phyloP scores from a whole-genome alignment of 2,329 filamentous ascomycete species.

The Aspergillus ochraceus region DNA sequence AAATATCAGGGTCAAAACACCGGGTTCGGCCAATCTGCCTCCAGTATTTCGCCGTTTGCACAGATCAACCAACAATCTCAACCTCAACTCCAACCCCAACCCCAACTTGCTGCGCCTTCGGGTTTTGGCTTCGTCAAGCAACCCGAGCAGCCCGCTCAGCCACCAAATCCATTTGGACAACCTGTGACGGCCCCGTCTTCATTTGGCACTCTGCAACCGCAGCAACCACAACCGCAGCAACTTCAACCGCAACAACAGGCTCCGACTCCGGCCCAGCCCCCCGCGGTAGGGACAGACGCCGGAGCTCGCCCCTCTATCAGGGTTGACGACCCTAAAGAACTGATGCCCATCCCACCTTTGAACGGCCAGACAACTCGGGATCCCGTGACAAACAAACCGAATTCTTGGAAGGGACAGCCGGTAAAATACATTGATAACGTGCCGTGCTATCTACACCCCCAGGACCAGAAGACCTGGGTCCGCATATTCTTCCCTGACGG shows the following conservation, averaged over 20 bases:
- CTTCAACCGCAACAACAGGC: conserved; percentile 5
- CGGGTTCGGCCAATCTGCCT: conserved; percentile 23
- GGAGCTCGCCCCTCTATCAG: conserved; percentile 31
- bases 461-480: conserved; percentile 57
- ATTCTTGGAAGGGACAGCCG: conserved; percentile 62
- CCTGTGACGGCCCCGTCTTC: conserved; percentile 26
- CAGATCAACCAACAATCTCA: conserved; percentile 31
- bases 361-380: conserved; percentile 39
- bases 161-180: conserved; percentile 34
- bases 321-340: conserved; percentile 25
- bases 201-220: conserved; percentile 26
- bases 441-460: conserved; percentile 53
- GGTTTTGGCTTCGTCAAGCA: conserved; percentile 31
- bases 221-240: not conserved
- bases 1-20: conserved; percentile 27
- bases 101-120: conserved; percentile 24
- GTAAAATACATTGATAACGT: conserved; percentile 59
- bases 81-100: not conserved
- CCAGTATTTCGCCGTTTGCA: conserved; percentile 31
- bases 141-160: conserved; percentile 19
- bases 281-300: conserved; percentile 8
- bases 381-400: conserved; percentile 43
- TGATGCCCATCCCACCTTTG: conserved; percentile 39
- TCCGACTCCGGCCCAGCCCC: not conserved
- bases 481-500: conserved; percentile 75